Evolutionary conservation across 169 alveolate genomes (phyloP).

Genomic region (Plasmodium vivax): DNA sequence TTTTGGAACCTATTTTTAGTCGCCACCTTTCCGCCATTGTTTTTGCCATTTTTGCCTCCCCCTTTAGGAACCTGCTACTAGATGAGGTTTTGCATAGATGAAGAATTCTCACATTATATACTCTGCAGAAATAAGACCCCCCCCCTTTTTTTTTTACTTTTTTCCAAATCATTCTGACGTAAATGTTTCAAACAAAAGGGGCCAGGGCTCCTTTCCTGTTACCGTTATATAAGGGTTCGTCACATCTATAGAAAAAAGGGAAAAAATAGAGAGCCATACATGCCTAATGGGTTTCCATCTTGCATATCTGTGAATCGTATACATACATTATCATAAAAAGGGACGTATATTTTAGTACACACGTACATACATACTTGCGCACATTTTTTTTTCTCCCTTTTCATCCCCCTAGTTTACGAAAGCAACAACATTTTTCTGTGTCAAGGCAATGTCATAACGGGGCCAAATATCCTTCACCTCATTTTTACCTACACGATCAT

Average conservation of each 20-base stretch:
- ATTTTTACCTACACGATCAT: slow-evolving; percentile 64
- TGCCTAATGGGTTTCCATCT: not conserved
- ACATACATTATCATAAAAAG: not conserved
- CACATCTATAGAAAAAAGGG: not conserved
- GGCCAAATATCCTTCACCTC: slow-evolving; percentile 73
- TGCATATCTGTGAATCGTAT: not conserved
- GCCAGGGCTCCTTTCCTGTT: slow-evolving; percentile 70
- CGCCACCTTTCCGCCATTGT: not conserved
- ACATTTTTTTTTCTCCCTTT: not conserved
- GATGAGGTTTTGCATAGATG: not conserved
- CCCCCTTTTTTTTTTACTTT: not conserved
- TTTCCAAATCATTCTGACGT: slow-evolving; percentile 4
- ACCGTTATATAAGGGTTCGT: slow-evolving; percentile 71
- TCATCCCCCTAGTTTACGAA: slow-evolving; percentile 60
- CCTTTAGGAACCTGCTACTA: not conserved
- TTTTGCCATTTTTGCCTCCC: not conserved
- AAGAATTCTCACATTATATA: not conserved
- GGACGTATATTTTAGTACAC: not conserved
- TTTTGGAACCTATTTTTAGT: not conserved
- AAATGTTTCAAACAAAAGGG: slow-evolving; percentile 58
- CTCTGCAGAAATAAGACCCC: not conserved
- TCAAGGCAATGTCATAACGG: slow-evolving; percentile 71
- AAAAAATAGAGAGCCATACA: not conserved
- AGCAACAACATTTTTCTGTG: slow-evolving; percentile 73
- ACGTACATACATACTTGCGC: not conserved